Evolutionary conservation across 768 basidiomycete genomes (phyloP).

Genomic region (Suillus cothurnatus): DNA sequence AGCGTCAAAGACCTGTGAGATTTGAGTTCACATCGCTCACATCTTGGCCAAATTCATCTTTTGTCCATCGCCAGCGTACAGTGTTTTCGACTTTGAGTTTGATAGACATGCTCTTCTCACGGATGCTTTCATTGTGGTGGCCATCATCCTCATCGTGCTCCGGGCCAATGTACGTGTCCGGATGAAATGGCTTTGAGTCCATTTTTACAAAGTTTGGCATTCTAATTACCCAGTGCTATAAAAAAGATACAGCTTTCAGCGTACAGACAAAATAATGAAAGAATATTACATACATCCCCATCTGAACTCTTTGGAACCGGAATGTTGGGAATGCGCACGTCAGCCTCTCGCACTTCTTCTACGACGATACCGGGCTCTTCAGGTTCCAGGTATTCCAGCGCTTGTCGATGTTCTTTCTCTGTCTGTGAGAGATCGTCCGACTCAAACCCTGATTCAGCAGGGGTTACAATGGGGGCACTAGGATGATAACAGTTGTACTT

Average conservation of each 20-base stretch:
- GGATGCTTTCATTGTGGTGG: slow-evolving; percentile 57
- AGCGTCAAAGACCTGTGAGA: slow-evolving; percentile 9
- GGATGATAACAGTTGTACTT: slow-evolving; percentile 22
- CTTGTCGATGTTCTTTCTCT: slow-evolving; percentile 60
- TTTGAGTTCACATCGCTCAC: slow-evolving; percentile 50
- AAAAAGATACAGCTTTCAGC: slow-evolving; percentile 10
- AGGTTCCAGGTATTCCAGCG: slow-evolving; percentile 82
- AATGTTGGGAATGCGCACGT: slow-evolving; percentile 84
- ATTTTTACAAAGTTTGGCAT: slow-evolving; percentile 94
- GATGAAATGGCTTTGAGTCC: slow-evolving; percentile 88
- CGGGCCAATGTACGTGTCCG: slow-evolving; percentile 80
- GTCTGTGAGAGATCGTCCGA: slow-evolving; percentile 69
- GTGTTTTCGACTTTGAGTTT: slow-evolving; percentile 93
- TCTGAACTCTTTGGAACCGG: slow-evolving; percentile 81
- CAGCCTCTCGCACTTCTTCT: slow-evolving; percentile 62
- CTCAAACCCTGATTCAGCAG: slow-evolving; percentile 48
- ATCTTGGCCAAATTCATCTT: slow-evolving; percentile 71
- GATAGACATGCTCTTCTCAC: slow-evolving; percentile 81
- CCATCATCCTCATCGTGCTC: slow-evolving; percentile 74
- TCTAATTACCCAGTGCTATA: slow-evolving; percentile 83
- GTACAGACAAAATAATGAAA: slow-evolving; percentile 5
- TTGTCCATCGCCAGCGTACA: slow-evolving; percentile 92
- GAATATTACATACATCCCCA: slow-evolving; percentile 61
- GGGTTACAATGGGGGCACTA: slow-evolving; percentile 41
- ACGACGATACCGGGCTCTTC: slow-evolving; percentile 61